These are phyloP conservation scores for Suhomyces vadensis DNA, from an alignment of 805 yeast species.

Conservation along the genomic window DNA sequence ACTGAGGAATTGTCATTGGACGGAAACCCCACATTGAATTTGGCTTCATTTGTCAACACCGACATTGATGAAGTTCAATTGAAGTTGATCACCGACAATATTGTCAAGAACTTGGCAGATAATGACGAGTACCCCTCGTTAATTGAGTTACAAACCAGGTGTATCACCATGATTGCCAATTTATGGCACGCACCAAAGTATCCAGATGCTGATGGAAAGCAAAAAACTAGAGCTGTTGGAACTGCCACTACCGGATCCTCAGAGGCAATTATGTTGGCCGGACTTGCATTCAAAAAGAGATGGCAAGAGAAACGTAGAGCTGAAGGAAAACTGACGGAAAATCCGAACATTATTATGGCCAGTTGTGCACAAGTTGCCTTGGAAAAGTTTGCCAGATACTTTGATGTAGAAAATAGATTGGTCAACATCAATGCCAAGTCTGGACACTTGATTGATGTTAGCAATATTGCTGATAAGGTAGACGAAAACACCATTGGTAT, in stretches of 20 bases:
- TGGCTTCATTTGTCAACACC: constrained; percentile 90
- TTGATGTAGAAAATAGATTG: constrained; percentile 84
- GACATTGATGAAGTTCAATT: constrained; percentile 47
- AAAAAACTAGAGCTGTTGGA: constrained; percentile 57
- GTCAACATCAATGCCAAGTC: constrained; percentile 62
- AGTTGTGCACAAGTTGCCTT: constrained; percentile 91
- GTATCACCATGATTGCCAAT: constrained; percentile 75
- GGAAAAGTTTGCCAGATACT: constrained; percentile 91
- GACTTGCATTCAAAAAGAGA: constrained; percentile 84
- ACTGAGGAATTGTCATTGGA: constrained; percentile 77
- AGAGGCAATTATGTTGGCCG: constrained; percentile 93
- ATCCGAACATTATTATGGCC: constrained; percentile 90
- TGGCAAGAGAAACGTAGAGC: constrained; percentile 74
- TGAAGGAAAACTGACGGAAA: constrained; percentile 56
- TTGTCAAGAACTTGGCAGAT: constrained; percentile 88
- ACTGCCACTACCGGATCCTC: constrained; percentile 93
- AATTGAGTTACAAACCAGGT: constrained; percentile 75
- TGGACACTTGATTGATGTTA: constrained; percentile 64
- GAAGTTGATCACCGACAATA: constrained; percentile 62
- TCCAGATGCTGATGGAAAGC: constrained; percentile 25
- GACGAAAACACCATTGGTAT: constrained; percentile 95
- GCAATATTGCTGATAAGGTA: constrained; percentile 58
- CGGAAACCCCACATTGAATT: constrained; percentile 78
- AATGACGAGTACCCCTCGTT: constrained; percentile 91
- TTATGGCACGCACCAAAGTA: constrained; percentile 72